phyloP scores from a whole-genome alignment of 2,329 filamentous ascomycete species.

The Penicillium sclerotiorum region DNA sequence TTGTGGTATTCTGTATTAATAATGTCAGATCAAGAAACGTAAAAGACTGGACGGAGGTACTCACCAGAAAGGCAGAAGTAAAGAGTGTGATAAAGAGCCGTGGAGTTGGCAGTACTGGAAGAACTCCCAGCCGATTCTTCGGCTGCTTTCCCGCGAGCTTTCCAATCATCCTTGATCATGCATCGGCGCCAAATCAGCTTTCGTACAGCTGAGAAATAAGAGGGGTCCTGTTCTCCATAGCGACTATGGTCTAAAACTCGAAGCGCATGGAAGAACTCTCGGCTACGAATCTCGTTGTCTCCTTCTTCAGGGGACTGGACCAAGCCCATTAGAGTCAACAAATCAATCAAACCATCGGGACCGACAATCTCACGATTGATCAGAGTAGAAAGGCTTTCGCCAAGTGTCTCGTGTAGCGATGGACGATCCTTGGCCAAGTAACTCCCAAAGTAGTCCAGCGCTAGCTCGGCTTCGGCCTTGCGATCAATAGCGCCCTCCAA shows the following conservation, averaged over 20 bases:
- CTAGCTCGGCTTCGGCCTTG: conserved; percentile 74
- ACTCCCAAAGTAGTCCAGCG: conserved; percentile 67
- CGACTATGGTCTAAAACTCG: conserved; percentile 56
- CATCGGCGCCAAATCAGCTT: conserved; percentile 80
- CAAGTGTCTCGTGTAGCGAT: conserved; percentile 71
- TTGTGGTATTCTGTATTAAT: not conserved
- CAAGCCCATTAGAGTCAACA: conserved; percentile 75
- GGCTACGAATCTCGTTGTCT: conserved; percentile 53
- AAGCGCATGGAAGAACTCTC: conserved; percentile 76
- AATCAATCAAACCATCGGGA: conserved; percentile 58
- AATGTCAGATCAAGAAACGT: conserved; percentile 9
- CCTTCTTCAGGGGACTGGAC: conserved; percentile 47
- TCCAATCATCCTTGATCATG: conserved; percentile 84
- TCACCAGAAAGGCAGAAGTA: conserved; percentile 59
- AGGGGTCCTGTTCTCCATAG: conserved; percentile 55
- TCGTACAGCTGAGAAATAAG: conserved; percentile 29
- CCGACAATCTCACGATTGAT: conserved; percentile 70
- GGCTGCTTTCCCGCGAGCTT: conserved; percentile 73
- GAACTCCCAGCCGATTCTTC: conserved; percentile 72
- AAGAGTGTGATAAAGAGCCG: conserved; percentile 69
- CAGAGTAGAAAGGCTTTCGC: conserved; percentile 69
- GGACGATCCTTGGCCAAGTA: conserved; percentile 59
- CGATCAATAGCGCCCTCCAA: conserved; percentile 76
- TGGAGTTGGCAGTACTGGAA: conserved; percentile 63
- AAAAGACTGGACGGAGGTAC: conserved; percentile 33